Percentiles rank a stretch among this genome's conserved stretches.
These are phyloP conservation scores for Sporothrix brasiliensis DNA, from an alignment of 2,329 filamentous ascomycete species.

Conservation along the genomic window DNA sequence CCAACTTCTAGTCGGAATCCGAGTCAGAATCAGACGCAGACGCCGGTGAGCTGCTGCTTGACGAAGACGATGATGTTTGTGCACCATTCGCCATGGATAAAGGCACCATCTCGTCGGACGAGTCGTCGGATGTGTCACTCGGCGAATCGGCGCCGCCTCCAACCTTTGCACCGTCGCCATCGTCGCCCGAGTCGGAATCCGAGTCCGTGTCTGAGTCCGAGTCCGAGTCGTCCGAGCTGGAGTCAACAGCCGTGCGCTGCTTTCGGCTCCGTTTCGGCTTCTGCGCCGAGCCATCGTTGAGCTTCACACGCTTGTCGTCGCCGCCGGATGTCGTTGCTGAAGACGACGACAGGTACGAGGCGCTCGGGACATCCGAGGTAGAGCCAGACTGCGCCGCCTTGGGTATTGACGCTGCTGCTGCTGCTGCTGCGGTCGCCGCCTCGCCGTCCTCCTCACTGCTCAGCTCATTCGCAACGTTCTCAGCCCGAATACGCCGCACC, in stretches of 20 bases:
- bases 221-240: constrained; percentile 40
- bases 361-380: constrained; percentile 30
- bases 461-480: constrained; percentile 60
- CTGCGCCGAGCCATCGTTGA: constrained; percentile 50
- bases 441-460: constrained; percentile 49
- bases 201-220: constrained; percentile 38
- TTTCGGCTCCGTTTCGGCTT: constrained; percentile 57
- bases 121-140: constrained; percentile 21
- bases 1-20: constrained; percentile 20
- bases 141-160: background rate
- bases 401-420: constrained; percentile 37
- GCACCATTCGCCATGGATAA: constrained; percentile 29
- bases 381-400: constrained; percentile 31
- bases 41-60: constrained; percentile 28
- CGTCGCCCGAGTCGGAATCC: constrained; percentile 37
- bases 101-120: constrained; percentile 27
- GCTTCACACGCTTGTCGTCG: constrained; percentile 47
- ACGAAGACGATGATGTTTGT: constrained; percentile 46
- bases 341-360: background rate
- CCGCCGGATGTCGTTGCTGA: constrained; percentile 4
- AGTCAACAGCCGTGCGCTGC: constrained; percentile 52
- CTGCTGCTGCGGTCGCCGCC: constrained; percentile 33
- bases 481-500: constrained; percentile 65
- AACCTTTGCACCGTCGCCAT: background rate
- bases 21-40: constrained; percentile 29